A percentile compares a stretch with the other conserved stretches of the same genome.
Conservation (phyloP, 1,284 basidiomycete genomes). For the Fomitopsis pinicola region DNA sequence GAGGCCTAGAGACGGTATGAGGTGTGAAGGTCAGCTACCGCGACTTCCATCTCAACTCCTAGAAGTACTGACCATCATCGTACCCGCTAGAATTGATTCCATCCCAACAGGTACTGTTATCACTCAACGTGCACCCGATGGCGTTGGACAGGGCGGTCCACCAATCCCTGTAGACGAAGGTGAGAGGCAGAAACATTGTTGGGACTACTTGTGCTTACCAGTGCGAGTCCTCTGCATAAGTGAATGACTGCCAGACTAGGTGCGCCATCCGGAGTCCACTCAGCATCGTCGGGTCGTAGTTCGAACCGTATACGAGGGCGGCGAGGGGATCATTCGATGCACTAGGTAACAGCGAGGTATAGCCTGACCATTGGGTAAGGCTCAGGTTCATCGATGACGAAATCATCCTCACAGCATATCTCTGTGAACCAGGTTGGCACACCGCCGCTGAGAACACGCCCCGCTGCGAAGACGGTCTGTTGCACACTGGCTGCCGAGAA, state of each 20-base stretch:
- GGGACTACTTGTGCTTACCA: neutral
- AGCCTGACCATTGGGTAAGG: conserved; percentile 1
- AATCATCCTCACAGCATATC: conserved; percentile 17
- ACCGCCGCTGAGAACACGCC: conserved; percentile 16
- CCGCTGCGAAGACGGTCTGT: conserved; percentile 13
- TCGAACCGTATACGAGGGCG: conserved; percentile 8
- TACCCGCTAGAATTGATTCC: neutral
- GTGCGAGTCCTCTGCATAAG: conserved; percentile 12
- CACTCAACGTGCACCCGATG: conserved; percentile 14
- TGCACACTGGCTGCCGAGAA: conserved; percentile 15
- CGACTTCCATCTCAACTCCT: no score
- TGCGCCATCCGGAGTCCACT: conserved; percentile 23
- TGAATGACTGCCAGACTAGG: conserved; percentile 21
- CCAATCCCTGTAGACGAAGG: conserved; percentile 17
- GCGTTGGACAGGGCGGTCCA: conserved; percentile 25
- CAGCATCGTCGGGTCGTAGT: conserved; percentile 19
- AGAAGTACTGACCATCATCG: neutral
- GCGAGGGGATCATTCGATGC: conserved; percentile 9
- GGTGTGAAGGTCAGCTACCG: neutral
- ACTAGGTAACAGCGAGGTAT: conserved; percentile 12
- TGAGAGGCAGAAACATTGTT: neutral
- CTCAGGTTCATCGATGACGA: neutral
- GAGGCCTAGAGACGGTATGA: neutral
- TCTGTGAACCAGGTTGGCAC: conserved; percentile 23
- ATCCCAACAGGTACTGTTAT: conserved; percentile 7